phyloP scores from a whole-genome alignment of 2,329 filamentous ascomycete genomes.

The Verticillium zaregamsianum region DNA sequence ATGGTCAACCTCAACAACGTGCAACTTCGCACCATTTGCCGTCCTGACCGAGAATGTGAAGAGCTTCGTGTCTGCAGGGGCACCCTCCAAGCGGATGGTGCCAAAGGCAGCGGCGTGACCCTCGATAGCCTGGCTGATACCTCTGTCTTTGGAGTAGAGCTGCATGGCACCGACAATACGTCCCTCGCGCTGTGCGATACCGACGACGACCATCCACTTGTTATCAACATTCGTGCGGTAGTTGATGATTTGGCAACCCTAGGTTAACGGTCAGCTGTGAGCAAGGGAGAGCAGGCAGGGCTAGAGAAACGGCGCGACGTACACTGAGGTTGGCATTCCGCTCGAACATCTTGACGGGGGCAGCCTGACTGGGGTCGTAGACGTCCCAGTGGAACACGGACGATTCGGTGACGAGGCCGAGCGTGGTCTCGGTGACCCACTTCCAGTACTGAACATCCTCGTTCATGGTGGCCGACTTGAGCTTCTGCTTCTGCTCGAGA shows the following conservation, averaged over 20 bases:
- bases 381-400: slow-evolving; percentile 98
- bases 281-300: background rate
- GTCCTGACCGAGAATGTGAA: slow-evolving; percentile 96
- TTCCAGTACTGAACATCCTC: slow-evolving; percentile 99
- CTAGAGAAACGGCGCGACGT: slow-evolving; percentile 30
- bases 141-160: slow-evolving; percentile 91
- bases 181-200: slow-evolving; percentile 89
- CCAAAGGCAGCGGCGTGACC: slow-evolving; percentile 95
- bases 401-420: slow-evolving; percentile 87
- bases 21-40: slow-evolving; percentile 85
- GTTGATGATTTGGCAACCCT: slow-evolving; percentile 99
- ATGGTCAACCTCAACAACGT: slow-evolving; percentile 97
- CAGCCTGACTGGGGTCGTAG: slow-evolving; percentile 74
- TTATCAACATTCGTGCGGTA: slow-evolving; percentile 93
- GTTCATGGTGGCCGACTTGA: slow-evolving; percentile 94
- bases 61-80: slow-evolving; percentile 85
- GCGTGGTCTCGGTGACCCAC: slow-evolving; percentile 86
- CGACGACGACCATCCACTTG: slow-evolving; percentile 98
- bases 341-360: slow-evolving; percentile 89
- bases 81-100: slow-evolving; percentile 82
- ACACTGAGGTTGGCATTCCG: slow-evolving; percentile 86
- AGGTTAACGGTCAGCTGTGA: slow-evolving; percentile 6
- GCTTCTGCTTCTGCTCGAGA: slow-evolving; percentile 84
- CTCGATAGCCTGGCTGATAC: slow-evolving; percentile 97
- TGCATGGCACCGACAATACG: slow-evolving; percentile 96